These are phyloP conservation scores for Syzygium syzygioides DNA, from an alignment of 441 rosid genomes.

Conservation along the genomic window DNA sequence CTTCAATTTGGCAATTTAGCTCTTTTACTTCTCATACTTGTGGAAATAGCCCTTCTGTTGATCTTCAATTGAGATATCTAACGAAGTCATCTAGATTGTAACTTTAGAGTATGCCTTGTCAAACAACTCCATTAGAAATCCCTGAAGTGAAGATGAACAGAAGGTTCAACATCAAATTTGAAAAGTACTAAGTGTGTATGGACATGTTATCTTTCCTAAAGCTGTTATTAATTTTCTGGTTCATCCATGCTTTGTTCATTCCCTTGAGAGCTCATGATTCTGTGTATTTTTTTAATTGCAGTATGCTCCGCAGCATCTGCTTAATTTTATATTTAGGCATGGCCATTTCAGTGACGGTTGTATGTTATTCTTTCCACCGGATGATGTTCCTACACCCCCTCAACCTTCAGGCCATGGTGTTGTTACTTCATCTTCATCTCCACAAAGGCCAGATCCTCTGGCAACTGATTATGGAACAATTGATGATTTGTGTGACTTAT, in stretches of 20 bases:
- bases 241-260: not conserved
- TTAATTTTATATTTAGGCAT: slow-evolving; percentile 89
- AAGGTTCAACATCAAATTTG: not conserved
- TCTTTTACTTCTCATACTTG: not conserved
- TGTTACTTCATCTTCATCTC: slow-evolving; percentile 72
- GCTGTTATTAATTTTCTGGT: not conserved
- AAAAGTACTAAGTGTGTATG: not conserved
- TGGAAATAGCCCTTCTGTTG: not conserved
- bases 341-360: slow-evolving; percentile 88
- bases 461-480: slow-evolving; percentile 92
- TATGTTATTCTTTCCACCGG: slow-evolving; percentile 73
- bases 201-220: not conserved
- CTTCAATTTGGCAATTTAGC: not conserved
- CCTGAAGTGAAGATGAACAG: not conserved
- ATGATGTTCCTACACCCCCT: slow-evolving; percentile 69
- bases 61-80: not conserved
- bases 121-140: not conserved
- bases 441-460: slow-evolving; percentile 90
- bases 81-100: not conserved
- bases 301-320: slow-evolving; percentile 90
- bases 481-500: slow-evolving; percentile 81
- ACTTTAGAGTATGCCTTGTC: not conserved
- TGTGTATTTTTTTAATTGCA: slow-evolving; percentile 32
- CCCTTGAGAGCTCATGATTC: not conserved
- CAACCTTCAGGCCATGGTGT: slow-evolving; percentile 54